Base-by-base conservation (phyloP, 2,329 filamentous ascomycete species). In the Aureobasidium sp. region DNA sequence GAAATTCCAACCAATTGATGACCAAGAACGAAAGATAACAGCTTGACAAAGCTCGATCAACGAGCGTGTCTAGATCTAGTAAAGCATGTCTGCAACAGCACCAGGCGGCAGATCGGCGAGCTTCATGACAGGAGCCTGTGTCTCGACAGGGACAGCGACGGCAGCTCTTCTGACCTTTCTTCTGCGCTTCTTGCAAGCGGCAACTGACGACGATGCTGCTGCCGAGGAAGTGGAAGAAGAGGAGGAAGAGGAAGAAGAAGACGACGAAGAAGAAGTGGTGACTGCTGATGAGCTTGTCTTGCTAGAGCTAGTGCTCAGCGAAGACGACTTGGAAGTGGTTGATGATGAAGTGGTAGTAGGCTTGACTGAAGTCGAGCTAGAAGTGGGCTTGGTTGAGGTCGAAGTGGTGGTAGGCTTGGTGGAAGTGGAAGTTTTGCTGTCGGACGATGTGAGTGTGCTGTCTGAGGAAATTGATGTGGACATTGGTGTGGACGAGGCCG, bases 121-220 rank as follows among this genome's bases (percentile, higher is more conserved):
- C 34, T 39, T 41, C 44, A 51, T 51, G 5, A 60, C 20, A 34
- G 46, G 44, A 50, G 57, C 46, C 15, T 50, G 43, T 4, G 36
- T 43, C 26, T 32, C 37, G 10, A 34, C 39, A 26, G 53, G 52
- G 4, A 8, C 17, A n/a, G 41, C 24, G 5, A 29, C 26, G n/a
- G 53, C 55, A 12, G 24, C n/a, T 60, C 57, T 60, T 51, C 46
- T 60, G 27, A 51, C 26, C 57, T 60, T 60, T 60, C 57, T 60
- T 39, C 57, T 39, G 17, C 57, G 46, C 17, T 37, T 47, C 36
- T 43, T 60, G 34, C 46, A 50, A 10, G 34, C 44, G 15, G 43
- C 32, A n/a, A 44, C 55, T 47, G 55, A 12, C 2, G 55, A 59
- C 1, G 46, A 41, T n/a, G 56, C n/a, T 27, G 56, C 56, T 15